phyloP scores from a whole-genome alignment of 768 basidiomycete genomes.

The Candolleomyces aberdarensis region DNA sequence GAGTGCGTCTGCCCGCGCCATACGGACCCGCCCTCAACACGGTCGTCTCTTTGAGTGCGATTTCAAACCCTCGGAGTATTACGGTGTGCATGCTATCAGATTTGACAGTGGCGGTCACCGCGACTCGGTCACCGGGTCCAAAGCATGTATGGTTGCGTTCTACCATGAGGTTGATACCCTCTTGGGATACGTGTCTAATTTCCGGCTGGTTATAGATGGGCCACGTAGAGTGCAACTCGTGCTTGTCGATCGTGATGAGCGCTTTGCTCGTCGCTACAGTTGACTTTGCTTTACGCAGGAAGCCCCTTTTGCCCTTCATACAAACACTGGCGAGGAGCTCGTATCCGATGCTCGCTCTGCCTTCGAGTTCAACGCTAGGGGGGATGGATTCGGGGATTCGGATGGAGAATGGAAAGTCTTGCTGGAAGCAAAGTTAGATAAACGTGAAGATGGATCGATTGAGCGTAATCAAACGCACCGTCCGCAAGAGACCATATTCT shows the following conservation, averaged over 20 bases:
- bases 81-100: conserved; percentile 67
- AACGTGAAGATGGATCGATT: conserved; percentile 3
- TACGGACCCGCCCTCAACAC: conserved; percentile 67
- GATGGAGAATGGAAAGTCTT: conserved; percentile 87
- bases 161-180: conserved; percentile 72
- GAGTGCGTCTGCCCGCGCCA: conserved; percentile 51
- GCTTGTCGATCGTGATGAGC: conserved; percentile 84
- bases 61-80: conserved; percentile 80
- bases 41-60: conserved; percentile 73
- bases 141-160: conserved; percentile 77
- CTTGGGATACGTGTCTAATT: conserved; percentile 58
- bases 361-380: conserved; percentile 78
- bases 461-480: conserved; percentile 43
- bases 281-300: conserved; percentile 79
- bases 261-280: conserved; percentile 64
- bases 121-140: conserved; percentile 81
- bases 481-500: conserved; percentile 66
- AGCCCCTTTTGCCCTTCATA: conserved; percentile 83
- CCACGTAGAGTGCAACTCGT: conserved; percentile 92
- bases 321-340: conserved; percentile 88
- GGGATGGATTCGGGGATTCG: conserved; percentile 92
- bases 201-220: conserved; percentile 84
- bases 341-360: conserved; percentile 75
- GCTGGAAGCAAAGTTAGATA: conserved; percentile 36
- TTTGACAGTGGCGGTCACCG: conserved; percentile 67